Percentiles rank a stretch among this genome's conserved stretches.
phyloP scores from a whole-genome alignment of 306 rosid genomes.

The Hippophae tibetana region DNA sequence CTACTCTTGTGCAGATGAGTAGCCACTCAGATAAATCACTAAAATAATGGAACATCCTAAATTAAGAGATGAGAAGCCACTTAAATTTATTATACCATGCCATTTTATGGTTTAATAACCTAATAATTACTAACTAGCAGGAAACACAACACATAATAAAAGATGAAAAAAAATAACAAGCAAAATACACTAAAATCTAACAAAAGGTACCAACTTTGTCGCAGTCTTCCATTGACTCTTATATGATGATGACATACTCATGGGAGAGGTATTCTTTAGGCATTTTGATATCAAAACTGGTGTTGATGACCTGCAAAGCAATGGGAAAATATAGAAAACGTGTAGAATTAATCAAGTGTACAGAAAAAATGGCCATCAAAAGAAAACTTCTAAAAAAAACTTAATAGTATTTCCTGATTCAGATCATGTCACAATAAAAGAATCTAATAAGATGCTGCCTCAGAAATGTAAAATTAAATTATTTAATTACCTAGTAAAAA shows the following conservation, averaged over 20 bases:
- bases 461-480: too few relatives aligned
- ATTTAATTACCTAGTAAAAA: not conserved
- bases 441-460: not conserved
- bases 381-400: not conserved
- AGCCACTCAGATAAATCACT: too few relatives aligned
- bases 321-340: slow-evolving; percentile 15
- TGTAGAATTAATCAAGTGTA: not conserved
- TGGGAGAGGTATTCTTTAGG: slow-evolving; percentile 39
- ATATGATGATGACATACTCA: slow-evolving; percentile 25
- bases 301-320: slow-evolving; percentile 38
- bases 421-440: not conserved
- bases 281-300: slow-evolving; percentile 33
- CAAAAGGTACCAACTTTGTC: slow-evolving; percentile 41
- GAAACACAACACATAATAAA: too few relatives aligned
- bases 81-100: not conserved
- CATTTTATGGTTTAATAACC: not conserved
- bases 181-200: slow-evolving; percentile 7
- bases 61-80: not conserved
- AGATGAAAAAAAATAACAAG: too few relatives aligned
- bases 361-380: not conserved
- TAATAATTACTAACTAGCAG: too few relatives aligned
- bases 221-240: slow-evolving; percentile 42
- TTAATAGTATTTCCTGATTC: not conserved
- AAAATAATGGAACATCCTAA: too few relatives aligned
- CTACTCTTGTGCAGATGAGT: too few relatives aligned